Conservation (phyloP, 164 flowering plant genomes). For the Platanus orientalis region DNA sequence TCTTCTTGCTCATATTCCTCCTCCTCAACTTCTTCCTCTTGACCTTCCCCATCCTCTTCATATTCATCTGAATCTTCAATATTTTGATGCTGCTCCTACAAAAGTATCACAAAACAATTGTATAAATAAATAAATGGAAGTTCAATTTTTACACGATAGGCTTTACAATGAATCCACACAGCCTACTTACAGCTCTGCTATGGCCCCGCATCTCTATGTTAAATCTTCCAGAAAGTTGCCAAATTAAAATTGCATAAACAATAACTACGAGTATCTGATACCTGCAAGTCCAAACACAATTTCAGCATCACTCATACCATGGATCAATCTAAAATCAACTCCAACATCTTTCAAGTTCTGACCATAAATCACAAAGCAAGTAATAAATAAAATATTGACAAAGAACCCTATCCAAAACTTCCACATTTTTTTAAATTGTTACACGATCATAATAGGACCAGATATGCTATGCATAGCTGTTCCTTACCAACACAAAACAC, state of each 20-base stretch:
- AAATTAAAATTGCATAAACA: neutral
- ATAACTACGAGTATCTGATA: neutral
- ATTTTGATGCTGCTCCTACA: conserved; percentile 23
- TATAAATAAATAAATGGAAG: neutral
- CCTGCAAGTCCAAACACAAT: too few species aligned
- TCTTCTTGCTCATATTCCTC: conserved; percentile 39
- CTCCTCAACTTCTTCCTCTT: conserved; percentile 24
- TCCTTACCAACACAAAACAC: too few species aligned
- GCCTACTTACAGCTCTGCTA: conserved; percentile 37
- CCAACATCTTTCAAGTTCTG: too few species aligned
- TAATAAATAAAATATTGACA: too few species aligned
- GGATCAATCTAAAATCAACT: too few species aligned
- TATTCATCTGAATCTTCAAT: conserved; percentile 57
- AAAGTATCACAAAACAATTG: neutral
- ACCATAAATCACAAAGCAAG: too few species aligned
- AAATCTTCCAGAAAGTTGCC: conserved; percentile 4
- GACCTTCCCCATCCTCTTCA: conserved; percentile 33
- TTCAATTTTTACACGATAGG: neutral
- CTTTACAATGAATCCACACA: neutral
- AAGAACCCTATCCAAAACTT: too few species aligned
- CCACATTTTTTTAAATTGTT: too few species aligned
- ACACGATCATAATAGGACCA: too few species aligned
- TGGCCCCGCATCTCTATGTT: conserved; percentile 36
- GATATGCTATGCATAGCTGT: too few species aligned
- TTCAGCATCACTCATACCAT: too few species aligned